phyloP scores from a whole-genome alignment of 306 rosid species.

The Benincasa hispida region DNA sequence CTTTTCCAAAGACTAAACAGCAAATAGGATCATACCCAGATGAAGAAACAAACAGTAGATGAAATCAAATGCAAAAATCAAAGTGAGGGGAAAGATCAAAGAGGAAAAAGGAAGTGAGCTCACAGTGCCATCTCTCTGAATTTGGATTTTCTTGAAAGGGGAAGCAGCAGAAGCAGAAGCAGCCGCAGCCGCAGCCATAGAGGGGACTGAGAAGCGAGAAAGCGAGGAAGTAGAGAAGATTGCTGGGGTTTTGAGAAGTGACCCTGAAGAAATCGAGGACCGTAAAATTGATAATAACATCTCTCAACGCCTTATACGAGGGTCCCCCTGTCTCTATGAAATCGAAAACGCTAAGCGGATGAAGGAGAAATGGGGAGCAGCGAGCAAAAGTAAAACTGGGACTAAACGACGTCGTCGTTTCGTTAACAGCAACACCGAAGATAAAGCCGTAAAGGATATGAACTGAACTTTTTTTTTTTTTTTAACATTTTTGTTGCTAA shows the following conservation, averaged over 20 bases:
- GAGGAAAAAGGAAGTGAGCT: slow-evolving; percentile 12
- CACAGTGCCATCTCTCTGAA: slow-evolving; percentile 62
- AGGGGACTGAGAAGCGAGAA: slow-evolving; percentile 48
- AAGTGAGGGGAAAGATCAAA: neutral
- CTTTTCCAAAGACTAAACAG: neutral
- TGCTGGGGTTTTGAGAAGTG: slow-evolving; percentile 7
- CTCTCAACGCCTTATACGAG: slow-evolving; percentile 14
- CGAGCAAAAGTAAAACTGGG: neutral
- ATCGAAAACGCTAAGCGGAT: neutral
- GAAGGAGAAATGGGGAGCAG: neutral
- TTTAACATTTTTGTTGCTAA: too few relatives aligned
- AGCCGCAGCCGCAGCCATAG: slow-evolving; percentile 36
- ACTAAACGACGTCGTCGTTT: neutral
- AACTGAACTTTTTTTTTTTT: too few relatives aligned
- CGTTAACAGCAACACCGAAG: neutral
- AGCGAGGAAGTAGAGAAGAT: slow-evolving; percentile 15
- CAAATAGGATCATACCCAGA: neutral
- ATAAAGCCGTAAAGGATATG: too few relatives aligned
- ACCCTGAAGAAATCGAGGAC: slow-evolving; percentile 18
- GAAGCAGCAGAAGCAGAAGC: slow-evolving; percentile 37
- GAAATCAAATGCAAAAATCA: slow-evolving; percentile 2
- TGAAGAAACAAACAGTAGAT: neutral
- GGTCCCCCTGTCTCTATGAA: neutral
- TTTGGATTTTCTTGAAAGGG: slow-evolving; percentile 70
- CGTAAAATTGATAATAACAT: slow-evolving; percentile 8